Percentiles rank a stretch among this genome's conserved stretches.
These are phyloP conservation scores for Aspergillus jensenii DNA, from an alignment of 2,329 filamentous ascomycete genomes.

Conservation along the genomic window DNA sequence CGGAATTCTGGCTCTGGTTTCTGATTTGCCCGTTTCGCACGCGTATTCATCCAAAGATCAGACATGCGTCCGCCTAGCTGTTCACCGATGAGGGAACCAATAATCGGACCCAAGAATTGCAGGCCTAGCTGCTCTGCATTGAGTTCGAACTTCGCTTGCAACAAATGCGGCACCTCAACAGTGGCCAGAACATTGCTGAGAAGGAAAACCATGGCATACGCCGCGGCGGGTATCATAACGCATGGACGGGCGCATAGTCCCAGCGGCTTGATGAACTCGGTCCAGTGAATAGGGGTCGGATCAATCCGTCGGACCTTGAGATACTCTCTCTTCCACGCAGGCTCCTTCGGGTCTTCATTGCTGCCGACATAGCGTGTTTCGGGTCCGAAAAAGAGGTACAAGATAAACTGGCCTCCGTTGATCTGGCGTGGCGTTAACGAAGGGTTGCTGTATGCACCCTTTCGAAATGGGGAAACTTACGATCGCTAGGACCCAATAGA, in stretches of 20 bases:
- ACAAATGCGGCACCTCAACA: slow-evolving; percentile 61
- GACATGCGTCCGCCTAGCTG: slow-evolving; percentile 58
- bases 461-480: slow-evolving; percentile 26
- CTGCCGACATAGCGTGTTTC: slow-evolving; percentile 55
- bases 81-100: slow-evolving; percentile 61
- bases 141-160: slow-evolving; percentile 56
- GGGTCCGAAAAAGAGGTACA: slow-evolving; percentile 56
- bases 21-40: slow-evolving; percentile 29
- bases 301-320: slow-evolving; percentile 53
- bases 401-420: slow-evolving; percentile 57
- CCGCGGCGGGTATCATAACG: slow-evolving; percentile 53
- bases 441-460: neutral
- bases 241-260: slow-evolving; percentile 47
- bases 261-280: slow-evolving; percentile 55
- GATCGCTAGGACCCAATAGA: slow-evolving; percentile 59
- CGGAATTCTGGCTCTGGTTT: slow-evolving; percentile 54
- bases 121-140: slow-evolving; percentile 60
- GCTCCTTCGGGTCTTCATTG: slow-evolving; percentile 25
- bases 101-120: slow-evolving; percentile 59
- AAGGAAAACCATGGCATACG: slow-evolving; percentile 60
- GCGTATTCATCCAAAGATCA: slow-evolving; percentile 57
- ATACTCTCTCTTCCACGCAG: slow-evolving; percentile 47
- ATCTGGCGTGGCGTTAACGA: slow-evolving; percentile 36
- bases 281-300: slow-evolving; percentile 47
- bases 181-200: slow-evolving; percentile 56